Conservation (phyloP, 129 eudicot genomes). For the Dittrichia graveolens region DNA sequence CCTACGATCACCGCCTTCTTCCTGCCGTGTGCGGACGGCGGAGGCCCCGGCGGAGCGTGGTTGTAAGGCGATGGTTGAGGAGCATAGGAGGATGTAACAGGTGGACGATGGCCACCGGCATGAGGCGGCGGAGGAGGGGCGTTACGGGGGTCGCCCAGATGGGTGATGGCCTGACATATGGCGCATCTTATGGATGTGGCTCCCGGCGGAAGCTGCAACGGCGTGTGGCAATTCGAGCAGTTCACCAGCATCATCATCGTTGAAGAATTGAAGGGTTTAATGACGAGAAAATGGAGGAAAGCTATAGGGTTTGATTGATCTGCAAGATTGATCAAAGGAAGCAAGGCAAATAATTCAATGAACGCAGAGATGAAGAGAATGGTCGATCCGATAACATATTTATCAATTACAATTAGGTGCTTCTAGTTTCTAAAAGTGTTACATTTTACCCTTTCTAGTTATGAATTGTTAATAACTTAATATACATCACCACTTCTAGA, state of each 20-base stretch:
- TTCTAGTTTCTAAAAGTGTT: not conserved
- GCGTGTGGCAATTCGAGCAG: slow-evolving; percentile 74
- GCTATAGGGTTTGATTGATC: slow-evolving; percentile 5
- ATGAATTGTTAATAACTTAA: too few species aligned
- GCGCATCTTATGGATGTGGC: slow-evolving; percentile 77
- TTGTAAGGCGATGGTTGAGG: slow-evolving; percentile 52
- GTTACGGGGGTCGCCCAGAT: slow-evolving; percentile 63
- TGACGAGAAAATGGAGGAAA: not conserved
- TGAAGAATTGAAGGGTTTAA: not conserved
- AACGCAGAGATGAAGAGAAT: not conserved
- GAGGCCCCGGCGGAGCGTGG: slow-evolving; percentile 80
- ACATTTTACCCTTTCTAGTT: slow-evolving; percentile 1
- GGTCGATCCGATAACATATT: not conserved
- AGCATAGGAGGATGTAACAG: slow-evolving; percentile 33
- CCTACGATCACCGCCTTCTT: slow-evolving; percentile 95
- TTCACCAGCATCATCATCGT: slow-evolving; percentile 65
- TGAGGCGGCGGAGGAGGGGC: slow-evolving; percentile 37
- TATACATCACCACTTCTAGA: too few species aligned
- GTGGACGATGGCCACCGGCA: slow-evolving; percentile 23
- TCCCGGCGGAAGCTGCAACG: slow-evolving; percentile 81
- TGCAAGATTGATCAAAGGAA: slow-evolving; percentile 18
- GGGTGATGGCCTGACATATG: slow-evolving; percentile 73
- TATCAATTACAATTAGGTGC: not conserved
- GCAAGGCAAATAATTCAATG: not conserved
- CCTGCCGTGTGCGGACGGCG: slow-evolving; percentile 69